Evolutionary conservation across 73 alveolate species (phyloP).

Genomic region (Durusdinium trenchii): DNA sequence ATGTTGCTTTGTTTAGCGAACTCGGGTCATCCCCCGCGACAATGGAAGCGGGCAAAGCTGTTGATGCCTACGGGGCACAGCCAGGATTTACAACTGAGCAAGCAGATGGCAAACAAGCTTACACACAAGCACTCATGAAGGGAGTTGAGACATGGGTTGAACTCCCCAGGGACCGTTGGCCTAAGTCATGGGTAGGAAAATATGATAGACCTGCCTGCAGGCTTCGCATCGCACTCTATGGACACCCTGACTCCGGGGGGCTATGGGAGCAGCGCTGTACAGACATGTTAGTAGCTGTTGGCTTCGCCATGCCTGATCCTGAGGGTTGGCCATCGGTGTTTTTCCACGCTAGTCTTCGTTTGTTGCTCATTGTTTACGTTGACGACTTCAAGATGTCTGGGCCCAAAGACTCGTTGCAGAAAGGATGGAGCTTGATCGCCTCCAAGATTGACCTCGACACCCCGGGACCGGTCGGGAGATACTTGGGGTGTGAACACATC

Average conservation of each 20-base stretch:
- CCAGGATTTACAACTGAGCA: neutral
- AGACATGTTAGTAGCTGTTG: neutral
- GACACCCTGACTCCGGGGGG: conserved; percentile 50
- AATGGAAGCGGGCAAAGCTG: conserved; percentile 40
- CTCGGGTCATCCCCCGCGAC: neutral
- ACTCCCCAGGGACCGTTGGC: conserved; percentile 29
- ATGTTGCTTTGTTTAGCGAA: neutral
- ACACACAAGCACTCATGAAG: conserved; percentile 23
- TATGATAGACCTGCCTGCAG: neutral
- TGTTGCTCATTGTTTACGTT: neutral
- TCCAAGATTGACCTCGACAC: conserved; percentile 28
- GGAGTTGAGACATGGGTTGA: conserved; percentile 8
- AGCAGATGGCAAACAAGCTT: conserved; percentile 24
- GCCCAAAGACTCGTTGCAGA: neutral
- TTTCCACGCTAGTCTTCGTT: neutral
- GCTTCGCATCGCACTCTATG: neutral
- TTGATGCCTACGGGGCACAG: conserved; percentile 21
- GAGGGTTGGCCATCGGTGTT: conserved; percentile 37
- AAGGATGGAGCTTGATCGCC: neutral
- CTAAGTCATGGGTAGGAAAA: neutral
- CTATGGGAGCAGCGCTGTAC: conserved; percentile 9
- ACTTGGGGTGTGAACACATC: conserved; percentile 15
- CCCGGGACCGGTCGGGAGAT: neutral
- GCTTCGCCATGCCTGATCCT: neutral
- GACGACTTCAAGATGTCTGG: conserved; percentile 65